A percentile compares a stretch with the other conserved stretches of the same genome.
phyloP scores from a whole-genome alignment of 2,329 filamentous ascomycete species.

The Colletotrichum abscissum region DNA sequence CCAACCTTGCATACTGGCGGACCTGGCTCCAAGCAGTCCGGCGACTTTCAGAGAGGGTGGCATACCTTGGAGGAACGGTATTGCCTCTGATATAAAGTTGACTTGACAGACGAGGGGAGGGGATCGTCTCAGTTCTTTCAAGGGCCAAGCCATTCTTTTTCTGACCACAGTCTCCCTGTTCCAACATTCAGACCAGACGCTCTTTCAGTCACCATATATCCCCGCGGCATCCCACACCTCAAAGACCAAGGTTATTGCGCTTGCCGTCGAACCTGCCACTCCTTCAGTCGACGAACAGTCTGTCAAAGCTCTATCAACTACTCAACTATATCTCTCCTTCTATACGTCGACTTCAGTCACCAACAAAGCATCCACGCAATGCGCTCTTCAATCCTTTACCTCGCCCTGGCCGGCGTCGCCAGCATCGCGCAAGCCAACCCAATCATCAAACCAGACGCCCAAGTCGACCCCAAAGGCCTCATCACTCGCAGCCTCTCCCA shows the following conservation, averaged over 20 bases:
- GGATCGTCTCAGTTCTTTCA: slow-evolving; percentile 14
- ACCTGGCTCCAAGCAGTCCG: not conserved
- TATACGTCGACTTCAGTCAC: not conserved
- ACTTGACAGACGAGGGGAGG: not conserved
- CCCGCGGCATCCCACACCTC: not conserved
- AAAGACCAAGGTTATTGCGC: not conserved
- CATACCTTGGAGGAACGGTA: not conserved
- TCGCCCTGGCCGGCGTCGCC: slow-evolving; percentile 15
- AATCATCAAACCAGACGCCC: not conserved
- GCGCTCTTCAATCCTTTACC: slow-evolving; percentile 19
- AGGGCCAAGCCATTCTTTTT: slow-evolving; percentile 15
- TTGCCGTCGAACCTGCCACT: not conserved
- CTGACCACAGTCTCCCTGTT: slow-evolving; percentile 6
- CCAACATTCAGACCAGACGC: not conserved
- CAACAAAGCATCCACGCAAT: not conserved
- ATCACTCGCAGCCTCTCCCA: slow-evolving; percentile 9
- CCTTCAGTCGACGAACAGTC: not conserved
- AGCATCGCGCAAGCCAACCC: slow-evolving; percentile 19
- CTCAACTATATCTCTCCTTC: not conserved
- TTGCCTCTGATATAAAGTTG: slow-evolving; percentile 15
- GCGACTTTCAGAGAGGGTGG: not conserved
- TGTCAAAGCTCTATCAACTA: not conserved
- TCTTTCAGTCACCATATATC: slow-evolving; percentile 5
- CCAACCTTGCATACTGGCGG: not conserved
- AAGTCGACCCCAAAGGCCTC: slow-evolving; percentile 3